Evolutionary conservation across 768 basidiomycete species (phyloP).

Genomic region (Mycena vulgaris): DNA sequence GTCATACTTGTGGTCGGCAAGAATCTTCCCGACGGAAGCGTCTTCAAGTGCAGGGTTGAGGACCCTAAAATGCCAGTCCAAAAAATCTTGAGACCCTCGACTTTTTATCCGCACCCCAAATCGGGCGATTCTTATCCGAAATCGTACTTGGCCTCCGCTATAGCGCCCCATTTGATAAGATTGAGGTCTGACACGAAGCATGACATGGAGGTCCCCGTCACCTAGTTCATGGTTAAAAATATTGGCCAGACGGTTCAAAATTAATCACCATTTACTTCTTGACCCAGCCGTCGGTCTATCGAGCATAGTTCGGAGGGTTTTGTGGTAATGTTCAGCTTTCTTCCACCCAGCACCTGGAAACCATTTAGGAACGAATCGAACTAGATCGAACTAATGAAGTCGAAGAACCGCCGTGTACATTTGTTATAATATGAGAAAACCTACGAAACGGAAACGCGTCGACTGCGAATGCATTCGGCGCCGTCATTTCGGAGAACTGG

Average conservation of each 20-base stretch:
- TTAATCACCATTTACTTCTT: slow-evolving; percentile 51
- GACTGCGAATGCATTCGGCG: slow-evolving; percentile 42
- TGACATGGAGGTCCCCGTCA: slow-evolving; percentile 29
- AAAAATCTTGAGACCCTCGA: too few species aligned
- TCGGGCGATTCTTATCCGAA: too few species aligned
- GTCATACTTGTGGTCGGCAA: too few species aligned
- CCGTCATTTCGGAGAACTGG: slow-evolving; percentile 40
- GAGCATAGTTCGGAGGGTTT: slow-evolving; percentile 37
- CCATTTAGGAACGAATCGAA: slow-evolving; percentile 48
- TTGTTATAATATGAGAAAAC: neutral
- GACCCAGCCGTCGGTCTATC: slow-evolving; percentile 48
- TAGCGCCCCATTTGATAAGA: too few species aligned
- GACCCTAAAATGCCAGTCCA: too few species aligned
- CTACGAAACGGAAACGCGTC: slow-evolving; percentile 48
- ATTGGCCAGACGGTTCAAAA: neutral
- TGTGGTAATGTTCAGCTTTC: slow-evolving; percentile 32
- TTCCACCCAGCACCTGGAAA: slow-evolving; percentile 50
- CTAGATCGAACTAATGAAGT: slow-evolving; percentile 25
- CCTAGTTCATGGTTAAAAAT: slow-evolving; percentile 12
- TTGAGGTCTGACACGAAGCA: slow-evolving; percentile 34
- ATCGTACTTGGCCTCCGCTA: too few species aligned
- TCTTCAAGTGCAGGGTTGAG: too few species aligned
- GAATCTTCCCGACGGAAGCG: too few species aligned
- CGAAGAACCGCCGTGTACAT: too few species aligned
- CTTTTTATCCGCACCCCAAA: too few species aligned